Evolutionary conservation across 495 filamentous ascomycete species (phyloP).

Genomic region (Penicillium ucsense): DNA sequence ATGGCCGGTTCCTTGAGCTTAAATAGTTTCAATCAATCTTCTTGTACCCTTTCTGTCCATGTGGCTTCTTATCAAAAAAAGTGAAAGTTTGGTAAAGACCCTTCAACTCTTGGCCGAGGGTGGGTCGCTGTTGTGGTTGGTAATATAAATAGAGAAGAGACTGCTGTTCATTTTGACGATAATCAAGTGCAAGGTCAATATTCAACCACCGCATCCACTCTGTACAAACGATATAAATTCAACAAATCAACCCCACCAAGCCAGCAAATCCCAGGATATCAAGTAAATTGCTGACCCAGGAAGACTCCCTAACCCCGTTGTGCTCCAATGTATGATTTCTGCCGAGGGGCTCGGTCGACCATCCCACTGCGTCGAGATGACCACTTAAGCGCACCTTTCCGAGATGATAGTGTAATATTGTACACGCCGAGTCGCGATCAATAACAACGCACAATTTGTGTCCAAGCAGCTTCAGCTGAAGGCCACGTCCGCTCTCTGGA

Average conservation of each 20-base stretch:
- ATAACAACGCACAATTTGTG: neutral
- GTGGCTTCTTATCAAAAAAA: no score
- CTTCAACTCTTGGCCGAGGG: neutral
- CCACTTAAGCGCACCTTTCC: neutral
- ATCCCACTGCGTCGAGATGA: neutral
- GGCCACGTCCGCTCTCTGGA: neutral
- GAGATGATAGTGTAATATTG: conserved; percentile 7
- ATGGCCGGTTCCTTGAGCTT: conserved; percentile 1
- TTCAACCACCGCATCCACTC: conserved; percentile 6
- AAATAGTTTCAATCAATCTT: no score
- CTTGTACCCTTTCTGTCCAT: no score
- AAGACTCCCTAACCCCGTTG: conserved; percentile 21
- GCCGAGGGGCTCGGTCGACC: neutral
- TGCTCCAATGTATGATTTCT: conserved; percentile 13
- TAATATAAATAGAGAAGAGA: conserved; percentile 6
- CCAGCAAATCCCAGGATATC: conserved; percentile 5
- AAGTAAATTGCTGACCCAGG: conserved; percentile 9
- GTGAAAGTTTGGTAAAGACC: neutral
- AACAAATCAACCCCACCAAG: conserved; percentile 10
- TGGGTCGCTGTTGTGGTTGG: no score
- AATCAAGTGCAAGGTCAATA: conserved; percentile 6
- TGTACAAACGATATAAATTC: conserved; percentile 13
- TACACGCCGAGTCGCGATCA: conserved; percentile 7
- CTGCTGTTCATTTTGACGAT: conserved; percentile 8
- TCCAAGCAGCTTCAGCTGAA: neutral